phyloP scores from a whole-genome alignment of 768 basidiomycete species.

The Mycena rebaudengoi region DNA sequence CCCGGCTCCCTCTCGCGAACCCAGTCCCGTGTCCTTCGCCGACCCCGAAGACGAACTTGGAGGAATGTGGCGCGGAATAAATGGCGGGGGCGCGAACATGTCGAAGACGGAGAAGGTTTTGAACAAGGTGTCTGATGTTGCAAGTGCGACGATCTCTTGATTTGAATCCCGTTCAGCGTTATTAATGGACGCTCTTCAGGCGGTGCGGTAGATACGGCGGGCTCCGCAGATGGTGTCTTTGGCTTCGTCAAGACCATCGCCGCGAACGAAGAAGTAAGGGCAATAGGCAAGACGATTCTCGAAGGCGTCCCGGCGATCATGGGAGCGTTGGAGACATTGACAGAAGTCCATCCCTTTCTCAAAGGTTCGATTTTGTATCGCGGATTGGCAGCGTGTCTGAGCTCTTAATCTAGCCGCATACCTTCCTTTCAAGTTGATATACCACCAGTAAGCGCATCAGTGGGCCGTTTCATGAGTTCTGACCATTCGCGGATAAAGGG shows the following conservation, averaged over 20 bases:
- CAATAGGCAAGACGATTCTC: slow-evolving; percentile 9
- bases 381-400: background rate
- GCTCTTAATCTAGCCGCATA: slow-evolving; percentile 5
- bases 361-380: slow-evolving; percentile 2
- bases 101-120: slow-evolving; percentile 5
- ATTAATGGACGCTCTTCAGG: background rate
- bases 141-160: too few relatives aligned
- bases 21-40: background rate
- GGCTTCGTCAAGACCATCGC: slow-evolving; percentile 1
- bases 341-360: slow-evolving; percentile 20
- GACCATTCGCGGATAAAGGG: background rate
- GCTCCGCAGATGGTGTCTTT: slow-evolving; percentile 4
- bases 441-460: too few relatives aligned
- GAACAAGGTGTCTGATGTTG: slow-evolving; percentile 4
- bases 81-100: background rate
- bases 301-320: slow-evolving; percentile 15
- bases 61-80: slow-evolving; percentile 7
- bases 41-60: background rate
- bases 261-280: background rate
- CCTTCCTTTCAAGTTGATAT: slow-evolving; percentile 18
- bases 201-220: background rate
- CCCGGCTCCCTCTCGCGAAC: background rate
- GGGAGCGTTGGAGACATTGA: slow-evolving; percentile 12
- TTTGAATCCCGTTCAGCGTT: too few relatives aligned
- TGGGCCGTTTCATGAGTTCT: background rate